phyloP scores from a whole-genome alignment of 23 red algal genomes.

The Rhodosorus marinus region DNA sequence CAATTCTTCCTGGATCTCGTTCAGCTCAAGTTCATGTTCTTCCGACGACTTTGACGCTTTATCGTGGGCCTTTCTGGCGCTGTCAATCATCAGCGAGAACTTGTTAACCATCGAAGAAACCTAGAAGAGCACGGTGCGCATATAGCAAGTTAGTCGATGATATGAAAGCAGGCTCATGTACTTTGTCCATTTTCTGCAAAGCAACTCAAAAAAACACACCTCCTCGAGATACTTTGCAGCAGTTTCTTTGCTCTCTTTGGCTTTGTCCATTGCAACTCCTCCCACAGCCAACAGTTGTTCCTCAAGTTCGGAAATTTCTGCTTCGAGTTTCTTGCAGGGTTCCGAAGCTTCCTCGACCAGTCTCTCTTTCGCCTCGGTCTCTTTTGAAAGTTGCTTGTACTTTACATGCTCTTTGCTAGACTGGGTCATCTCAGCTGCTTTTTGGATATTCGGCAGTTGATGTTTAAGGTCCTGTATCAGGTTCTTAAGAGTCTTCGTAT shows the following conservation, averaged over 20 bases:
- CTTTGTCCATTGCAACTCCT: constrained; percentile 17
- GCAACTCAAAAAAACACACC: too few relatives aligned
- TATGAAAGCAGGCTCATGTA: too few relatives aligned
- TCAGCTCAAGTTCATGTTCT: constrained; percentile 25
- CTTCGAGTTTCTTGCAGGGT: constrained; percentile 17
- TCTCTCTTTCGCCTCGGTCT: constrained; percentile 4
- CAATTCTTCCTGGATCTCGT: constrained; percentile 11
- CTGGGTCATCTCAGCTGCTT: background rate
- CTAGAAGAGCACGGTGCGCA: too few relatives aligned
- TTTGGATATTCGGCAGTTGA: constrained; percentile 5
- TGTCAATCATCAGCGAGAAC: too few relatives aligned
- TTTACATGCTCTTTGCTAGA: background rate
- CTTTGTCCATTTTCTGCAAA: too few relatives aligned
- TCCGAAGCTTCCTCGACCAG: constrained; percentile 11
- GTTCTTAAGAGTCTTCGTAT: constrained; percentile 5
- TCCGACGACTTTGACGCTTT: constrained; percentile 15
- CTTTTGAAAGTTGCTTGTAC: constrained; percentile 7
- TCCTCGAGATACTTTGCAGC: constrained; percentile 9
- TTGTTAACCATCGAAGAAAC: too few relatives aligned
- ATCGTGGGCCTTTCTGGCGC: constrained; percentile 19
- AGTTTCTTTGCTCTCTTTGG: constrained; percentile 16
- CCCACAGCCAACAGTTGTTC: constrained; percentile 43
- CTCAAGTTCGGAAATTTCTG: constrained; percentile 20
- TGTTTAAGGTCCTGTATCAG: constrained; percentile 15
- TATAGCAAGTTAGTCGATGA: too few relatives aligned